A percentile compares a stretch with the other conserved stretches of the same genome.
Evolutionary conservation across 2,329 filamentous ascomycete genomes (phyloP).

Genomic region (Cladosporium cucumerinum): DNA sequence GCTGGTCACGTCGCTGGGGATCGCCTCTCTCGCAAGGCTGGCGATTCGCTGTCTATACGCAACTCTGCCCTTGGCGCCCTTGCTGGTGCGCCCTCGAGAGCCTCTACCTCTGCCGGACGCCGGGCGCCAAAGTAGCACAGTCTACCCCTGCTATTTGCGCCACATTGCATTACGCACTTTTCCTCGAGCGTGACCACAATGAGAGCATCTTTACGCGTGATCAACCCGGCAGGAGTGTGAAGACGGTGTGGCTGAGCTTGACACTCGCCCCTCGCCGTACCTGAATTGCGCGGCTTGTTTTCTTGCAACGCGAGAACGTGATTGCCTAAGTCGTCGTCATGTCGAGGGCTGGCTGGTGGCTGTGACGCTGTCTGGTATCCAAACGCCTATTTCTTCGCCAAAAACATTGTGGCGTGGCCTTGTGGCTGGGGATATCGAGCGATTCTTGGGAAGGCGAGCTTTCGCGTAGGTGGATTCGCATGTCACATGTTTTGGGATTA

Average conservation of each 20-base stretch:
- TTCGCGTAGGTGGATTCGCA: not conserved
- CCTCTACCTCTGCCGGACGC: not conserved
- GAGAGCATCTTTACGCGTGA: not conserved
- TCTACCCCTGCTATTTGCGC: conserved; percentile 1
- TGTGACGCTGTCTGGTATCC: not conserved
- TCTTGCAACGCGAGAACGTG: not conserved
- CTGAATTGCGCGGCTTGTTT: not conserved
- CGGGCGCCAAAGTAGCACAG: not conserved
- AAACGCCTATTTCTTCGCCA: conserved; percentile 1
- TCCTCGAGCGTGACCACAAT: not conserved
- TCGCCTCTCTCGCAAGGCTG: conserved; percentile 1
- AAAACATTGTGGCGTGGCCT: not conserved
- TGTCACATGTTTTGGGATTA: not conserved
- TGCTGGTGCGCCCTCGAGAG: not conserved
- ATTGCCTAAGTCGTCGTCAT: not conserved
- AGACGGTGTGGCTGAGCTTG: conserved; percentile 10
- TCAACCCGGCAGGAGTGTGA: conserved; percentile 1
- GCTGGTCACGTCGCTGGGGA: conserved; percentile 1
- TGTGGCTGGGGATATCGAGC: not conserved
- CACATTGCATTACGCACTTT: conserved; percentile 4
- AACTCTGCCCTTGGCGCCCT: not conserved
- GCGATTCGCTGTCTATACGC: conserved; percentile 7
- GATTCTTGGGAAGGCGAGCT: not conserved
- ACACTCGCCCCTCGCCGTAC: not conserved
- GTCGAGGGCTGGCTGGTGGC: not conserved